A percentile compares a stretch with the other conserved stretches of the same genome.
Evolutionary conservation across 2,329 filamentous ascomycete genomes (phyloP).

Genomic region (Cryoendolithus antarcticus): DNA sequence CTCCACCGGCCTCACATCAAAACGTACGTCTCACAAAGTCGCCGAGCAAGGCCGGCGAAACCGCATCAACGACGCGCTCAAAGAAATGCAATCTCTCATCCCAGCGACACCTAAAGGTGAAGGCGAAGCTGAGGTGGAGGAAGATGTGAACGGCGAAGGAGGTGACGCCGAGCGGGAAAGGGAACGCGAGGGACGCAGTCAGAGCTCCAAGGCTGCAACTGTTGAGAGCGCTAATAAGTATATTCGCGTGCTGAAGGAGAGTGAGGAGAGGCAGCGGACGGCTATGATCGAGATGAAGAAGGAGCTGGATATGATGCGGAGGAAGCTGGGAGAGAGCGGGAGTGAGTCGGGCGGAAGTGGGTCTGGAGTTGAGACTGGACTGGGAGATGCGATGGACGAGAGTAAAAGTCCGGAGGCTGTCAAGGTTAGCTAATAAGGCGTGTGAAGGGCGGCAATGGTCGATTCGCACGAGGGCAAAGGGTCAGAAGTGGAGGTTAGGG

Average conservation of each 20-base stretch:
- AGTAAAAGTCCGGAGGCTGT: too few relatives aligned
- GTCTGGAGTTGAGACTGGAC: too few relatives aligned
- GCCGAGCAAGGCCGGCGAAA: conserved; percentile 93
- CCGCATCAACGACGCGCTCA: conserved; percentile 84
- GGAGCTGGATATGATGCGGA: conserved; percentile 20
- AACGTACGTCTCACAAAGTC: conserved; percentile 94
- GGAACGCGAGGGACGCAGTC: conserved; percentile 37
- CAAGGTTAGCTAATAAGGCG: too few relatives aligned
- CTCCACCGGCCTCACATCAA: conserved; percentile 87
- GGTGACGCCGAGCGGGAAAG: conserved; percentile 35
- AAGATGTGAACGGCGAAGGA: conserved; percentile 23
- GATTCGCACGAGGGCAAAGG: too few relatives aligned
- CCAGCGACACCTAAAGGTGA: conserved; percentile 39
- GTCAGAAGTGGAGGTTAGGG: too few relatives aligned
- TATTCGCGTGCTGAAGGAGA: conserved; percentile 73
- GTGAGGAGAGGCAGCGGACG: conserved; percentile 6
- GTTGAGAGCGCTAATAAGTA: conserved; percentile 97
- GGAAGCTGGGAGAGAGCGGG: conserved; percentile 8
- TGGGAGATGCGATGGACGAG: too few relatives aligned
- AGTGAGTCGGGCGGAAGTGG: too few relatives aligned
- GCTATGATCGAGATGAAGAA: conserved; percentile 13
- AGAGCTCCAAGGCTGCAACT: conserved; percentile 84
- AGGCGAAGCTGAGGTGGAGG: conserved; percentile 28
- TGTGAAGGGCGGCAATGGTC: too few relatives aligned
- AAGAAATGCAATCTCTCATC: conserved; percentile 80